These are phyloP conservation scores for Petunia axillaris DNA, from an alignment of 257 asterid species.

Conservation along the genomic window DNA sequence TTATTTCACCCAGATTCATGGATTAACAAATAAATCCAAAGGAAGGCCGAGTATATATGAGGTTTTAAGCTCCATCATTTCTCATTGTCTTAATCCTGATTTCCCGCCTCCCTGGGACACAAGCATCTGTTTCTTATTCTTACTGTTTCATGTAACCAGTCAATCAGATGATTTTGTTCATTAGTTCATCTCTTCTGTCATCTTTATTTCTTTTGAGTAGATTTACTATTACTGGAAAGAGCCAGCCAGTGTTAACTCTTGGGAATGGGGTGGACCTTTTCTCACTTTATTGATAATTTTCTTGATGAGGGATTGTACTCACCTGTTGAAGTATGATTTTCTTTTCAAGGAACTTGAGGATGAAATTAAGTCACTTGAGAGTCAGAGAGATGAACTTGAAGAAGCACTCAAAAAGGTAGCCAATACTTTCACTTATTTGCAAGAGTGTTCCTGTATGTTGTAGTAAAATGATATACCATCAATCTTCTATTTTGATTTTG, in stretches of 20 bases:
- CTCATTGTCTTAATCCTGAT: constrained; percentile 4
- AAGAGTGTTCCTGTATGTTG: constrained; percentile 22
- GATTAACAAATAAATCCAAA: background rate
- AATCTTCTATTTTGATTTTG: constrained; percentile 13
- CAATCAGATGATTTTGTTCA: background rate
- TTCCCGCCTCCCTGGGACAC: constrained; percentile 6
- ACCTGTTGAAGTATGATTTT: constrained; percentile 32
- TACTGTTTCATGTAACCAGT: constrained; percentile 12
- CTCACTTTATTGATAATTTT: background rate
- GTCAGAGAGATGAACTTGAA: constrained; percentile 71
- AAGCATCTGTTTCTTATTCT: background rate
- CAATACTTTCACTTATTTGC: constrained; percentile 23
- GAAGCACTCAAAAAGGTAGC: constrained; percentile 70
- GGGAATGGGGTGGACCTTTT: background rate
- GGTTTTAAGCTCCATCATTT: background rate
- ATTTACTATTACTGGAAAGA: constrained; percentile 16
- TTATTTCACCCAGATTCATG: background rate
- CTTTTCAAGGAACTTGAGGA: constrained; percentile 62
- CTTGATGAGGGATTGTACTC: constrained; percentile 26
- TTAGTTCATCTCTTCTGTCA: background rate
- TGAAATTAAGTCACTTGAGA: constrained; percentile 68
- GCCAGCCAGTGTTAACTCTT: constrained; percentile 8
- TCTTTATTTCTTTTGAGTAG: constrained; percentile 9
- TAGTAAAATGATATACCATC: constrained; percentile 18
- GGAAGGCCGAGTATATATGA: background rate